Evolutionary conservation across 805 yeast species (phyloP).

Genomic region (Ogataea pini): DNA sequence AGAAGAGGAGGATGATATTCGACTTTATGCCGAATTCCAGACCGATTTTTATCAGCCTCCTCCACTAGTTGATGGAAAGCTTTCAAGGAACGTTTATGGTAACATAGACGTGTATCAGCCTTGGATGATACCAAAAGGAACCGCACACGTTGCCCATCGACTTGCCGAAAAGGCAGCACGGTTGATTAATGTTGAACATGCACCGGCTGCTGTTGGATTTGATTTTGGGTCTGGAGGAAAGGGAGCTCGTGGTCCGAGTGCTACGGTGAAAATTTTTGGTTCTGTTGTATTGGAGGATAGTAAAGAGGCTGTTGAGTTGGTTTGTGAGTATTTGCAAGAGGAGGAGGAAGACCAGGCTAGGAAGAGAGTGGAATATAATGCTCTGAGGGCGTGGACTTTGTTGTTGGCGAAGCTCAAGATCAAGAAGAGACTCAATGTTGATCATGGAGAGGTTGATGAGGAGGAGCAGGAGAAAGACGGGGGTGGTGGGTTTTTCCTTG

Average conservation of each 20-base stretch:
- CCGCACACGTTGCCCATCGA: slow-evolving; percentile 55
- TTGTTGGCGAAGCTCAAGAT: slow-evolving; percentile 53
- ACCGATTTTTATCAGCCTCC: slow-evolving; percentile 73
- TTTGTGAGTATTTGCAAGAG: slow-evolving; percentile 48
- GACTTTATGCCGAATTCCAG: slow-evolving; percentile 76
- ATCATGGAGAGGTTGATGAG: slow-evolving; percentile 46
- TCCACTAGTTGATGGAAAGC: slow-evolving; percentile 60
- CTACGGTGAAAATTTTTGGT: slow-evolving; percentile 72
- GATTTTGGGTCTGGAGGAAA: slow-evolving; percentile 57
- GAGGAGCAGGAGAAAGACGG: slow-evolving; percentile 26
- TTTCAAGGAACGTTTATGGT: slow-evolving; percentile 77
- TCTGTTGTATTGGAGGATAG: slow-evolving; percentile 67
- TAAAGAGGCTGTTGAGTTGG: slow-evolving; percentile 57
- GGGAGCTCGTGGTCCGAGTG: slow-evolving; percentile 34
- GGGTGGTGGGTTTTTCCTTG: slow-evolving; percentile 6
- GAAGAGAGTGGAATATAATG: slow-evolving; percentile 46
- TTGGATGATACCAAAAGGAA: slow-evolving; percentile 83
- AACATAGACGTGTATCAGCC: slow-evolving; percentile 79
- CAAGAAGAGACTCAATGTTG: slow-evolving; percentile 43
- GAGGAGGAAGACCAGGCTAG: slow-evolving; percentile 50
- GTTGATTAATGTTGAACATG: slow-evolving; percentile 70
- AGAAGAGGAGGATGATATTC: slow-evolving; percentile 44
- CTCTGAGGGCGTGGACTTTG: slow-evolving; percentile 55
- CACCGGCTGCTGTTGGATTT: slow-evolving; percentile 85
- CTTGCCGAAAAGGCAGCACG: slow-evolving; percentile 71